Evolutionary conservation across 257 asterid species (phyloP).

Genomic region (Osmanthus fragrans): DNA sequence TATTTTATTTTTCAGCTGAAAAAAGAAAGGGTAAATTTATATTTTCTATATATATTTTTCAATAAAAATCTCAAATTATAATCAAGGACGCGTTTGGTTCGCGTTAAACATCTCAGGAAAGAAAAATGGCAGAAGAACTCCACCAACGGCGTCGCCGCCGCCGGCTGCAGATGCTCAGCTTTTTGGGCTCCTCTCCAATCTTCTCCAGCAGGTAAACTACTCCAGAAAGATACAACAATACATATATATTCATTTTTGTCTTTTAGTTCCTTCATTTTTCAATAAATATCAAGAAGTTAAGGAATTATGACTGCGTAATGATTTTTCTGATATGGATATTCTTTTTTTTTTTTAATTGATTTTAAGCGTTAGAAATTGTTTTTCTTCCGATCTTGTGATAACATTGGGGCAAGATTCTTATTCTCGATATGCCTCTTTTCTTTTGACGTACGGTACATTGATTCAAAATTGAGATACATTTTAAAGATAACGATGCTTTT

Average conservation of each 20-base stretch:
- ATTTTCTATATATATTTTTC: too few relatives aligned
- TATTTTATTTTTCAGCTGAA: too few relatives aligned
- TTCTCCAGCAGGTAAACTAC: slow-evolving; percentile 67
- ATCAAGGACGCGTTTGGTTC: not conserved
- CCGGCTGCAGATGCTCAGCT: slow-evolving; percentile 70
- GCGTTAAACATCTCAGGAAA: not conserved
- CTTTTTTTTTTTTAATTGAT: not conserved
- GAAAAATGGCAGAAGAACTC: slow-evolving; percentile 45
- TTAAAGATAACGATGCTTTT: not conserved
- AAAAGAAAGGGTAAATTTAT: too few relatives aligned
- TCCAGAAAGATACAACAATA: not conserved
- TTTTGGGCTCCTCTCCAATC: slow-evolving; percentile 70
- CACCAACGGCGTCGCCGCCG: slow-evolving; percentile 42
- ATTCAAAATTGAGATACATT: not conserved
- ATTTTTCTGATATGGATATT: slow-evolving; percentile 11
- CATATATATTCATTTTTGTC: not conserved
- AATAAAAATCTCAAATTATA: too few relatives aligned
- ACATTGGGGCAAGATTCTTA: not conserved
- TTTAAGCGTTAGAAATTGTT: not conserved
- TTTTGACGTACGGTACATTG: not conserved
- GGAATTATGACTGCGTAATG: slow-evolving; percentile 14
- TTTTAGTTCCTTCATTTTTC: slow-evolving; percentile 1
- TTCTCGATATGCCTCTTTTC: not conserved
- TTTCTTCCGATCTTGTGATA: not conserved
- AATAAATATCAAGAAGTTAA: not conserved